phyloP scores from a whole-genome alignment of 345 rosid genomes.

The Raphanus raphanistrum region DNA sequence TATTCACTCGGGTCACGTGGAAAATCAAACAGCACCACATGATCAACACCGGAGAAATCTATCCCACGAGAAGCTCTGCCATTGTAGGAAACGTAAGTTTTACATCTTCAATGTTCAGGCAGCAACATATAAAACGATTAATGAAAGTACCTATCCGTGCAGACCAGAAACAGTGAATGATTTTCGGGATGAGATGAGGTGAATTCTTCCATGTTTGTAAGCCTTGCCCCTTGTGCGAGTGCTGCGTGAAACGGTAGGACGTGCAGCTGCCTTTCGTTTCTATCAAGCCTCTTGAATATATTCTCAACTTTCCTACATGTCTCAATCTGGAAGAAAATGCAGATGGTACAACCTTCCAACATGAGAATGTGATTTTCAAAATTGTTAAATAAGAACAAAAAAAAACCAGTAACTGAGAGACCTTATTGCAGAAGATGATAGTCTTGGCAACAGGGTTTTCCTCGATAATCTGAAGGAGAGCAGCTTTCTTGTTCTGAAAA shows the following conservation, averaged over 20 bases:
- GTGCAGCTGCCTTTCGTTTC: conserved; percentile 52
- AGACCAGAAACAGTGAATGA: conserved; percentile 65
- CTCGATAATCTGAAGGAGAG: conserved; percentile 71
- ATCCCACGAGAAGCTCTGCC: conserved; percentile 89
- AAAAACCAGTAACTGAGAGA: conserved; percentile 12
- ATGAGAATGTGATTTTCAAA: conserved; percentile 6
- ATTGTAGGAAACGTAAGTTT: neutral
- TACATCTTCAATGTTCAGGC: neutral
- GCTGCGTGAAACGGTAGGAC: conserved; percentile 92
- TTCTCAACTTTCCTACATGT: conserved; percentile 98
- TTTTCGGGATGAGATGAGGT: conserved; percentile 44
- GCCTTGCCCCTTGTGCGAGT: conserved; percentile 62
- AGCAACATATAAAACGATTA: neutral
- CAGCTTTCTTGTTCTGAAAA: conserved; percentile 73
- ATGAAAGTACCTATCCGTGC: conserved; percentile 69
- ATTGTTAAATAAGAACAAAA: neutral
- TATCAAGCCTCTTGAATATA: conserved; percentile 67
- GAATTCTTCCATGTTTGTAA: conserved; percentile 79
- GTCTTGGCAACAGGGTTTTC: conserved; percentile 66
- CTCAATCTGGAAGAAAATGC: conserved; percentile 60
- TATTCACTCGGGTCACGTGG: conserved; percentile 95
- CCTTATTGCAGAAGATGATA: conserved; percentile 91
- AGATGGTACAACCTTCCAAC: neutral
- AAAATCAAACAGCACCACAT: conserved; percentile 79
- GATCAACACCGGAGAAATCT: conserved; percentile 80